Conservation (phyloP, 208 protist species). For the Zelonia costaricensis region DNA sequence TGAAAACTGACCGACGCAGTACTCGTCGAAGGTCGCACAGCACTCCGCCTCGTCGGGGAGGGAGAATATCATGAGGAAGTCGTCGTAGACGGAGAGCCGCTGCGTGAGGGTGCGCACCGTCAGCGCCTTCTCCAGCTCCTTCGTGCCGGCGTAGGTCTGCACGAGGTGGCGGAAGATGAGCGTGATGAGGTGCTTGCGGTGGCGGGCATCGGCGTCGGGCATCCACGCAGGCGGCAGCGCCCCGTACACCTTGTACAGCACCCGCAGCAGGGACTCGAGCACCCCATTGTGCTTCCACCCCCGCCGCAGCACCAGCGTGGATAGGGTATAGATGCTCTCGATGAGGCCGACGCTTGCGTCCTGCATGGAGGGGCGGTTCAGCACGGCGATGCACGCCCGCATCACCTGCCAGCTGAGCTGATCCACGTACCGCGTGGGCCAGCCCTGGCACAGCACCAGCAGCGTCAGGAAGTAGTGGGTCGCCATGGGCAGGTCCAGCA, state of each 20-base stretch:
- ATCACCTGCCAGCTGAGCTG: conserved; percentile 77
- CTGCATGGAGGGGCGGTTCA: conserved; percentile 64
- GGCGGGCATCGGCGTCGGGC: conserved; percentile 43
- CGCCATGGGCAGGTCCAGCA: conserved; percentile 66
- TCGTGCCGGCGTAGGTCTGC: conserved; percentile 55
- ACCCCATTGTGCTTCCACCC: conserved; percentile 75
- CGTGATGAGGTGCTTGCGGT: conserved; percentile 51
- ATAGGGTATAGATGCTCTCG: conserved; percentile 57
- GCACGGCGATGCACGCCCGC: conserved; percentile 66
- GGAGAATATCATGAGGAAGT: conserved; percentile 52
- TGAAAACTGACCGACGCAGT: conserved; percentile 47
- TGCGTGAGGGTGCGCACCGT: conserved; percentile 63
- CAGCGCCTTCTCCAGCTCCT: conserved; percentile 76
- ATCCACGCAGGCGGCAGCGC: conserved; percentile 62
- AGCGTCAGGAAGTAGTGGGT: conserved; percentile 63
- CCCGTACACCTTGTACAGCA: conserved; percentile 70
- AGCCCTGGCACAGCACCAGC: conserved; percentile 51
- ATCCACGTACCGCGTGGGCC: conserved; percentile 53
- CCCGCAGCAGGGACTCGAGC: conserved; percentile 67
- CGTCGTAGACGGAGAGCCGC: conserved; percentile 78
- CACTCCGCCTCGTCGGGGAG: conserved; percentile 35
- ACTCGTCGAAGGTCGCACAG: conserved; percentile 55
- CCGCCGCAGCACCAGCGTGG: conserved; percentile 42
- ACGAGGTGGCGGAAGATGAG: conserved; percentile 65
- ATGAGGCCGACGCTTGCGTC: conserved; percentile 55